Evolutionary conservation across 2,329 filamentous ascomycete genomes (phyloP), one percentile per base, ranked within the genome.

Genomic region (Talaromyces sp.): DNA sequence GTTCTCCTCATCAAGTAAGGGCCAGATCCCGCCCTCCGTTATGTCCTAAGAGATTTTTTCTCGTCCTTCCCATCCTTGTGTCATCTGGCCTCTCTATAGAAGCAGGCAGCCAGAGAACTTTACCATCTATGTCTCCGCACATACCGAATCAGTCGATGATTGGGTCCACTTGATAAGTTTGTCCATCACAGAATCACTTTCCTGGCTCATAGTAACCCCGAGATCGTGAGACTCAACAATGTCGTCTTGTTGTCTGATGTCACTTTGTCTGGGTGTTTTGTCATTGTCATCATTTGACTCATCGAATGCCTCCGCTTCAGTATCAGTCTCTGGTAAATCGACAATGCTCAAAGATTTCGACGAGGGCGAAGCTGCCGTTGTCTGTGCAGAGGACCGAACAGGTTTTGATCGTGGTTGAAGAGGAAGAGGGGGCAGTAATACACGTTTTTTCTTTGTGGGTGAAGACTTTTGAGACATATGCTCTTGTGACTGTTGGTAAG

Each of bases 351-450:
- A 19, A 35, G 64, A 43, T 41, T 31, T 60, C 8, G 64, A 43
- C 24, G 56, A 31, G 16, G 64, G 41, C 19, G 64, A 62, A 22
- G 41, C 24, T 14, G 60, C 49, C n/a, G 62, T 45, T 2, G 13
- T 60, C n/a, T 59, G 60, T 16, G 65, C 56, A 45, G 65, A 66
- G 14, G 65, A 49, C 10, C 65, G 65, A 47, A 66, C 65, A 16
- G 65, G 56, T 37, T 39, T 57, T 31, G 65, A 64, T 24, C 60
- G 59, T 19, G 65, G 47, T 62, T 66, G 65, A 16, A 66, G 60
- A 22, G 65, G 65, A 8, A 66, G 65, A 22, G 65, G 65, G 45
- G 65, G 65, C n/a, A 66, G 50, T 27, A 63, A 27, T 11, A 57
- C 62, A 27, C 65, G 65, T 39, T 59, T 54, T 66, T 63, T 47